Evolutionary conservation across 2,329 filamentous ascomycete genomes (phyloP), one percentile per base, ranked within the genome.

Genomic region (Huntiella abstrusa): DNA sequence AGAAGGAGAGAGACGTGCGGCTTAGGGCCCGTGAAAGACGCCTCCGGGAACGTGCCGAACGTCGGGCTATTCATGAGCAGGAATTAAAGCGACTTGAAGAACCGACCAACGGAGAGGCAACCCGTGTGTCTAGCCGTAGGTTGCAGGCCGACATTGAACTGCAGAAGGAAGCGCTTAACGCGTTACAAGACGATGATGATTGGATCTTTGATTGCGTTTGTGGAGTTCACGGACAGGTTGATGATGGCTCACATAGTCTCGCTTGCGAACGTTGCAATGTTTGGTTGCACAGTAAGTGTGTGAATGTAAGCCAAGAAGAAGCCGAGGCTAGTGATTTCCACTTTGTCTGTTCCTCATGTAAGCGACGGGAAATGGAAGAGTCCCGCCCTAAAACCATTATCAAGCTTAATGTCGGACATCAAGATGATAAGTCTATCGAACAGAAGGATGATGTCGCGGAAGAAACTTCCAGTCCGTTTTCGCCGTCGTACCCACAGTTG

Each of bases 181-280:
- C 80, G 46, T 69, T 94, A 17, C 73, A 70, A 13, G 83, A 92
- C 53, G 83, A 91, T 41, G 83, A 85, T 10, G 76, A 86, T 44
- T 96, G 91, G 91, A 73, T 85, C 35, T 98, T 98, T 55, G 91
- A 98, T 58, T 98, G 91, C 58, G 72, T 83, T 19, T 98, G 91
- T 59, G 88, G 88, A 19, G 71, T 86, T 16, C 79, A 94, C 59
- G 91, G 91, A 16, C 80, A 92, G 54, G 83, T 95, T 49, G 91
- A 98, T 55, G 91, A 96, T 58, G 91, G 91, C 33, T 80, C 84
- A 5, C 87, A 94, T 58, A 94, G 86, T 58, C 78, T 98, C 52
- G 83, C 87, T 22, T 98, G 91, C 62, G 91, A 98, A 58, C 78
- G 71, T 53, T 98, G 91, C 66, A 92, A 80, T 57, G 80, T 93